phyloP scores from a whole-genome alignment of 2,329 filamentous ascomycete genomes.

The Fusarium mangiferae region DNA sequence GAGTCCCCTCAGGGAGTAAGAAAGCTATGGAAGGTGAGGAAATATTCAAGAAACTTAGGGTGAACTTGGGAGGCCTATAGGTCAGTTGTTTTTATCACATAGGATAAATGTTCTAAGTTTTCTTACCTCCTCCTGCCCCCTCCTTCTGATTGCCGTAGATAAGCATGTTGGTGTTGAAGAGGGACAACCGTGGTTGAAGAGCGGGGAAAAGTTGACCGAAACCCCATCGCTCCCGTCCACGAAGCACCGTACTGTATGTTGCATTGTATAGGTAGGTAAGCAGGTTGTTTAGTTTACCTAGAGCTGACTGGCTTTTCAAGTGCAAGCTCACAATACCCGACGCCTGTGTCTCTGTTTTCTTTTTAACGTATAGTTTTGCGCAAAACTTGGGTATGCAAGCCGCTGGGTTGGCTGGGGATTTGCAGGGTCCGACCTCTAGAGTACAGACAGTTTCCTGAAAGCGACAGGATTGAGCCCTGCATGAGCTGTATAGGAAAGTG shows the following conservation, averaged over 20 bases:
- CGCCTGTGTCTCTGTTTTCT: not conserved
- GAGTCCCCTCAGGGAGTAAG: not conserved
- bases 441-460: constrained; percentile 8
- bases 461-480: constrained; percentile 30
- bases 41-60: not conserved
- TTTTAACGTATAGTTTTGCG: not conserved
- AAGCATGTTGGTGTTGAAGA: not conserved
- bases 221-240: too few relatives aligned
- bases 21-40: not conserved
- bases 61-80: not conserved
- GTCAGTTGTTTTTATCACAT: not conserved
- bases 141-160: constrained; percentile 8
- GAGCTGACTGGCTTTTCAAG: not conserved
- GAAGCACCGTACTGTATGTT: not conserved
- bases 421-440: constrained; percentile 28
- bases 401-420: constrained; percentile 21
- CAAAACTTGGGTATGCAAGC: constrained; percentile 11
- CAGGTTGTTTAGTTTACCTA: not conserved
- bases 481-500: constrained; percentile 25
- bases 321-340: not conserved
- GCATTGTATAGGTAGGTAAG: not conserved
- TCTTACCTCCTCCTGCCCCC: not conserved
- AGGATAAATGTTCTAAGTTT: not conserved
- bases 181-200: constrained; percentile 4
- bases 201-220: not conserved